These are phyloP conservation scores for Dictyostelium firmibasis DNA, from an alignment of 78 protist genomes.

Conservation along the genomic window DNA sequence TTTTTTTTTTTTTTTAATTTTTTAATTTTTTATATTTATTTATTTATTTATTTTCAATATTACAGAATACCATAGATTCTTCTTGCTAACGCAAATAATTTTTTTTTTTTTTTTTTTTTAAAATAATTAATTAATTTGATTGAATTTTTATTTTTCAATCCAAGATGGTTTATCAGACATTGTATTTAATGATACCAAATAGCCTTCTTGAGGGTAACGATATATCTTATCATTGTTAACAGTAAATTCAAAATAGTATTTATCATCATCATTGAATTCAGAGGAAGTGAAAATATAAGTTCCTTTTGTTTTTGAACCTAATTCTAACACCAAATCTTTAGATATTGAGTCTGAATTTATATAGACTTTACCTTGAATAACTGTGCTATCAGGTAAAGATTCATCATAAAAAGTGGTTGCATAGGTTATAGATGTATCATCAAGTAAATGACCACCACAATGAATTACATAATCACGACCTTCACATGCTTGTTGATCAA, in stretches of 20 bases:
- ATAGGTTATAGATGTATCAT: background rate
- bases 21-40: no score
- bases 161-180: background rate
- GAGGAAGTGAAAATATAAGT: background rate
- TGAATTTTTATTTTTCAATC: slow-evolving; percentile 13
- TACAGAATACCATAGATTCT: no score
- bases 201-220: slow-evolving; percentile 8
- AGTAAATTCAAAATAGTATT: slow-evolving; percentile 2
- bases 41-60: no score
- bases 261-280: background rate
- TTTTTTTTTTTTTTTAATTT: no score
- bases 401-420: background rate
- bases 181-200: background rate
- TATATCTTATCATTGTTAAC: background rate
- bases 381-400: background rate
- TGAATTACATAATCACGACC: background rate
- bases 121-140: no score
- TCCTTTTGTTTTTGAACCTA: background rate
- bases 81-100: no score
- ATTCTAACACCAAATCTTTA: background rate
- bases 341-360: background rate
- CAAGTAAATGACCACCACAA: background rate
- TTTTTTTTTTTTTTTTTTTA: background rate
- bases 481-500: background rate
- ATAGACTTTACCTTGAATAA: background rate